Base-by-base conservation (phyloP, 371 early-diverging fungal genomes). In the Mucor piriformis region DNA sequence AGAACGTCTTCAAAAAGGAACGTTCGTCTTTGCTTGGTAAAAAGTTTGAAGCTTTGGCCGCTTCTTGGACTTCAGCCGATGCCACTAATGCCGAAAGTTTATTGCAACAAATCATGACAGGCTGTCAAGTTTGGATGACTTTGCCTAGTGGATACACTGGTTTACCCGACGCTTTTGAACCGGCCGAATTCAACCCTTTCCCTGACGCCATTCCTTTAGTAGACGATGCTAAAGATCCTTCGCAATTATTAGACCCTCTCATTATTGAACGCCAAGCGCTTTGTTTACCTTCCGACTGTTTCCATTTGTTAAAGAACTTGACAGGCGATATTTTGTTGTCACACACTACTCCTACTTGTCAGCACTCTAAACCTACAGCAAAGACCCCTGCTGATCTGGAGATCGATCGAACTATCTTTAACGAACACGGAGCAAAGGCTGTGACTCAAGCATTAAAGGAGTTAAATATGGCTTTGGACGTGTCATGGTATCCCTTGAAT, bases 331-430 rank as follows among this genome's bases (percentile, higher is more conserved):
- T 88, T 38, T 78, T 91, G 1, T 76, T 85, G 16, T 87, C 88
- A 32, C 90, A 91, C 63, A 81, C 88, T 49, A 85, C 85, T 51
- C 89, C 91, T 16, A 85, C 85, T 18, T 92, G 92, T 67, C 73
- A 84, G 49, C 92, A 92, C 63, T 83, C 77, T 2, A 83, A 81
- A 52, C 83, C 88, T 7, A 81, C 83, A 44, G 79, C 83, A 29
- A 86, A 82, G 52, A 77, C 82, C 48, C 91, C 90, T 12, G 73
- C 83, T 0, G 92, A 92, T 64, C 81, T 92, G 16, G 92, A 92
- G 38, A 67, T 81, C 11, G 89, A 88, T 52, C 82, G 85, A 15
- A 69, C 82, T 18, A 84, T 89, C 6, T 83, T 88, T 46, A 91
- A 89, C 61, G 86, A 84, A 40, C 74, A 82, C n/a, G 68, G 80